Evolutionary conservation across 139 green algal species (phyloP), one percentile per base, ranked within the genome.

Genomic region (Mychonastes homosphaera): DNA sequence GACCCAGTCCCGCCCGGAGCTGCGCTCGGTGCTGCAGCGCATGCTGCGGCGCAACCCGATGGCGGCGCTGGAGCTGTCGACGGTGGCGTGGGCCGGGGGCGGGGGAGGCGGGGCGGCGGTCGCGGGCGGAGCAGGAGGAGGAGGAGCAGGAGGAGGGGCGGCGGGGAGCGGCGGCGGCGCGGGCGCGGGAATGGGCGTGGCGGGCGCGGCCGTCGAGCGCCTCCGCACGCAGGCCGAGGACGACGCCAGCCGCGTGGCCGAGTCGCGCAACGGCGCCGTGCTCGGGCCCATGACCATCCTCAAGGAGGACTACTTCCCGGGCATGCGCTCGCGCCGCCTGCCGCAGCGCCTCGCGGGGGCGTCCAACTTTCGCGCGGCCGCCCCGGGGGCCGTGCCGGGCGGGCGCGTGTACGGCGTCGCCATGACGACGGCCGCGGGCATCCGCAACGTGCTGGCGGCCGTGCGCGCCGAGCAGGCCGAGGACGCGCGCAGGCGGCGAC

Each of bases 231-330:
- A 63, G 46, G 58, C 53, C 36, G 39, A 66, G 41, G 52, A 41
- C 19, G 48, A 67, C 12, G 56, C 64, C 33, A 38, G 62, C 9
- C 10, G 24, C 24, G 64, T 86, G 18, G 56, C 86, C 5, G 69
- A 74, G 27, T 53, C 69, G 29, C 71, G 86, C 2, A 53, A 18
- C 18, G 82, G 85, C 5, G 70, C 69, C 0, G 84, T 94, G 45
- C 79, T 94, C 35, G 81, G 83, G 1, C 60, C 75, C 8, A 71
- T 72, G 62, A 92, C 89, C 40, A 88, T 95, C 32, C 76, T 97
- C 18, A 97, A 96, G 74, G 76, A 88, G 64, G 89, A 95, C 70
- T 84, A 91, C 70, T 94, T 90, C 68, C 81, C 79, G 2, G 77
- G 77, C 30, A 75, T 84, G 69, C 56, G 64, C 18, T 54, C 24